Percentiles rank a stretch among this genome's conserved stretches.
Conservation (phyloP, 2,329 filamentous ascomycete species). For the Sporothrix phasma region DNA sequence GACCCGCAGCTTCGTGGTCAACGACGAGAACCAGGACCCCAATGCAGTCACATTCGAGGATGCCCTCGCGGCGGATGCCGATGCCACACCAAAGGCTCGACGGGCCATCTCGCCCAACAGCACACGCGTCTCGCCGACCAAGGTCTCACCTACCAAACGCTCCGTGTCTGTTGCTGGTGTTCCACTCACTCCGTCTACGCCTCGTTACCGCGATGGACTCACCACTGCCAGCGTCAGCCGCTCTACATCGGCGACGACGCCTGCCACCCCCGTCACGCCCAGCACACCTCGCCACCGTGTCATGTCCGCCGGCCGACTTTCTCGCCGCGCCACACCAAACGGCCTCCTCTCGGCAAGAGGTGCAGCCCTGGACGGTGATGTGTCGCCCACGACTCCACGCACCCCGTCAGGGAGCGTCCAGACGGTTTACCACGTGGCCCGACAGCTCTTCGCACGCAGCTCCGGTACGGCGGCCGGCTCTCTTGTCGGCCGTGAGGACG, state of each 20-base stretch:
- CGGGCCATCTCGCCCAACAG: neutral
- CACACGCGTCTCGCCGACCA: conserved; percentile 5
- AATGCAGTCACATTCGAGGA: conserved; percentile 31
- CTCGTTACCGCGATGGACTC: conserved; percentile 70
- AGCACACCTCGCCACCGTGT: conserved; percentile 78
- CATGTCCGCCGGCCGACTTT: conserved; percentile 62
- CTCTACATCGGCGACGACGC: neutral
- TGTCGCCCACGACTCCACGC: conserved; percentile 42
- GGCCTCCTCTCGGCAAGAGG: neutral
- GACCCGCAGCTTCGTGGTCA: conserved; percentile 35
- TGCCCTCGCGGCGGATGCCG: conserved; percentile 23
- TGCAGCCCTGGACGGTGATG: neutral
- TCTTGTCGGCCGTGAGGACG: conserved; percentile 66
- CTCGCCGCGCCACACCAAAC: conserved; percentile 69
- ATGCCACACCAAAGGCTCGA: conserved; percentile 8
- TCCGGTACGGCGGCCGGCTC: conserved; percentile 62
- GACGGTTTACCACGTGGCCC: conserved; percentile 77
- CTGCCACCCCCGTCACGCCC: conserved; percentile 40
- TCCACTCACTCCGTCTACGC: conserved; percentile 60
- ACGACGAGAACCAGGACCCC: conserved; percentile 60
- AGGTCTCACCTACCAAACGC: conserved; percentile 1
- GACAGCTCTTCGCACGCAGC: conserved; percentile 77
- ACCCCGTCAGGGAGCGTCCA: conserved; percentile 54
- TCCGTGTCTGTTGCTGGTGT: conserved; percentile 22
- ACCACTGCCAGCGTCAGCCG: neutral